Evolutionary conservation across 768 basidiomycete genomes (phyloP).

Genomic region (Rhizopogon roseolus): DNA sequence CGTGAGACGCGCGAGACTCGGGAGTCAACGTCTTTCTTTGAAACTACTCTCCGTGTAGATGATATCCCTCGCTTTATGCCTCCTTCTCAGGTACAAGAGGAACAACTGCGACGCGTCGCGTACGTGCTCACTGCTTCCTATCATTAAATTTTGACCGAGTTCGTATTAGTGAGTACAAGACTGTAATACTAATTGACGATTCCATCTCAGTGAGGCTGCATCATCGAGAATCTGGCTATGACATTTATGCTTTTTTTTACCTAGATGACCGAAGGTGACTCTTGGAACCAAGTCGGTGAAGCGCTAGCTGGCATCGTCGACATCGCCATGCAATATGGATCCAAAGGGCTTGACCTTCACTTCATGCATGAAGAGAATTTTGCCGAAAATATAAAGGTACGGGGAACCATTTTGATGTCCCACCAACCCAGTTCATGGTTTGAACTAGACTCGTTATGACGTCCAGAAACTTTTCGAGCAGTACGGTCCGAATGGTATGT

Average conservation of each 20-base stretch:
- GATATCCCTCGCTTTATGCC: constrained; percentile 25
- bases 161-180: constrained; percentile 31
- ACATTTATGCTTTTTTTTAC: background rate
- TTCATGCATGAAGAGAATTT: constrained; percentile 34
- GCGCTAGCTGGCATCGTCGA: constrained; percentile 38
- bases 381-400: constrained; percentile 22
- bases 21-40: constrained; percentile 10
- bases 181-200: constrained; percentile 37
- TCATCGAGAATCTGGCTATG: no score
- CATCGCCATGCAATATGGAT: constrained; percentile 29
- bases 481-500: constrained; percentile 17
- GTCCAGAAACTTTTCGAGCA: constrained; percentile 22
- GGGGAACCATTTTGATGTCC: background rate
- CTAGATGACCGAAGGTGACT: constrained; percentile 35
- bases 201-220: constrained; percentile 29
- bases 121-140: constrained; percentile 10
- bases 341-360: constrained; percentile 36
- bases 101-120: constrained; percentile 17
- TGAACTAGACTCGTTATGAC: constrained; percentile 15
- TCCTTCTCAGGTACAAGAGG: constrained; percentile 11
- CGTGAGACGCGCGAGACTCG: constrained; percentile 8
- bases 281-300: constrained; percentile 35
- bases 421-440: background rate
- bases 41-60: constrained; percentile 19
- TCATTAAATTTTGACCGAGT: background rate